A percentile compares a stretch with the other conserved stretches of the same genome.
phyloP scores from a whole-genome alignment of 139 green algal genomes.

The Closterium sp. region DNA sequence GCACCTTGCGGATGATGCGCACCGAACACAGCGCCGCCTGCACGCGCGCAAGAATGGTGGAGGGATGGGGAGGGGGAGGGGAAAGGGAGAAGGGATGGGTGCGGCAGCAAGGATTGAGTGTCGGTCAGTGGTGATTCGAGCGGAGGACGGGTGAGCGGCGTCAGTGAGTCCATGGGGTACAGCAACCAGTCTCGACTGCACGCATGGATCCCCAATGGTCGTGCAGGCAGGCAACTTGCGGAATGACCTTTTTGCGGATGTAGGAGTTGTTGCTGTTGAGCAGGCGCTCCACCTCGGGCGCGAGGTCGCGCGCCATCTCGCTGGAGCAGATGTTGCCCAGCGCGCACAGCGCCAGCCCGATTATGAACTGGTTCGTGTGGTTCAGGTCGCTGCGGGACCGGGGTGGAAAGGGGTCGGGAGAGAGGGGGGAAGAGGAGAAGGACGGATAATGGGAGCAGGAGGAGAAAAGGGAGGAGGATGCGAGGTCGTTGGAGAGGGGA shows the following conservation, averaged over 20 bases:
- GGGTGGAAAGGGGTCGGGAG: not conserved
- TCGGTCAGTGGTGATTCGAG: too few relatives aligned
- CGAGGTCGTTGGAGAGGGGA: not conserved
- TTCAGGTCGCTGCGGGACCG: conserved; percentile 41
- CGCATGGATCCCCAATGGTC: not conserved
- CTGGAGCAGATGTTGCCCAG: conserved; percentile 95
- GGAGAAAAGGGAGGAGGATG: not conserved
- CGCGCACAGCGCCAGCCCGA: conserved; percentile 87
- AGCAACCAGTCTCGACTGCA: not conserved
- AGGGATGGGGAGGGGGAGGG: not conserved
- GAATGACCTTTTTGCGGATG: conserved; percentile 84
- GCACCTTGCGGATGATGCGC: conserved; percentile 85
- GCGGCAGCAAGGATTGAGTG: too few relatives aligned
- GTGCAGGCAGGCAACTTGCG: not conserved
- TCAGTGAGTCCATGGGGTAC: not conserved
- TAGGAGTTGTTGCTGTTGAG: conserved; percentile 75
- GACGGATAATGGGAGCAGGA: not conserved
- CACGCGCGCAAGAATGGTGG: not conserved
- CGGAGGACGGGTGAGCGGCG: too few relatives aligned
- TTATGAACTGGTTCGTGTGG: conserved; percentile 72
- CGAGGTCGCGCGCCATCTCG: conserved; percentile 96
- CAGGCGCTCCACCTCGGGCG: conserved; percentile 88
- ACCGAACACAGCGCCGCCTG: conserved; percentile 64
- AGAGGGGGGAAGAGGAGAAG: not conserved
- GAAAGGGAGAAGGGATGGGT: not conserved